phyloP scores from a whole-genome alignment of 2,329 filamentous ascomycete genomes.

The Neonectria punicea region DNA sequence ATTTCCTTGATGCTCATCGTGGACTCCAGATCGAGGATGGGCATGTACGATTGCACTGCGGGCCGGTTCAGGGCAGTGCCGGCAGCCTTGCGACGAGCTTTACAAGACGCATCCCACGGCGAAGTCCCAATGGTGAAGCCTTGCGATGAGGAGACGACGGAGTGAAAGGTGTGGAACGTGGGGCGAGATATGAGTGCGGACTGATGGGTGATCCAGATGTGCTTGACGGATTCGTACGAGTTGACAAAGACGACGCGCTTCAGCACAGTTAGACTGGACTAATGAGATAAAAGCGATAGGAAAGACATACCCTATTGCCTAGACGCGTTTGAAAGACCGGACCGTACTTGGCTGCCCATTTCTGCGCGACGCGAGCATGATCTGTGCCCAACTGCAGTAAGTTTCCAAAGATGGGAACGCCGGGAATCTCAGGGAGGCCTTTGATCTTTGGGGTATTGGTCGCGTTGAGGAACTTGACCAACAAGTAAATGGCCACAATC shows the following conservation, averaged over 20 bases:
- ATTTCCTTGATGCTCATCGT: constrained; percentile 78
- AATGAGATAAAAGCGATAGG: not conserved
- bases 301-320: constrained; percentile 69
- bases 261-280: not conserved
- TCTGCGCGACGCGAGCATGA: constrained; percentile 64
- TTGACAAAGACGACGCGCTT: constrained; percentile 81
- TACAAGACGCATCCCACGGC: constrained; percentile 86
- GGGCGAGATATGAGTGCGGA: constrained; percentile 81
- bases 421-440: constrained; percentile 69
- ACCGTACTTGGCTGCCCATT: constrained; percentile 70
- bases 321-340: constrained; percentile 74
- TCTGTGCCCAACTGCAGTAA: constrained; percentile 68
- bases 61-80: constrained; percentile 82
- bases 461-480: constrained; percentile 49
- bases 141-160: constrained; percentile 78
- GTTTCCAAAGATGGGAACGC: constrained; percentile 71
- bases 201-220: constrained; percentile 83
- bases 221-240: constrained; percentile 77
- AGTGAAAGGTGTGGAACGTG: constrained; percentile 84
- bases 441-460: constrained; percentile 71
- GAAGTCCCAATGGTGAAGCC: constrained; percentile 87
- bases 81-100: constrained; percentile 79
- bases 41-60: constrained; percentile 81
- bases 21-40: constrained; percentile 82
- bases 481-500: constrained; percentile 29